Evolutionary conservation across 2,329 filamentous ascomycete species (phyloP), one percentile per base, ranked within the genome.

Genomic region (Colletotrichum sp.): DNA sequence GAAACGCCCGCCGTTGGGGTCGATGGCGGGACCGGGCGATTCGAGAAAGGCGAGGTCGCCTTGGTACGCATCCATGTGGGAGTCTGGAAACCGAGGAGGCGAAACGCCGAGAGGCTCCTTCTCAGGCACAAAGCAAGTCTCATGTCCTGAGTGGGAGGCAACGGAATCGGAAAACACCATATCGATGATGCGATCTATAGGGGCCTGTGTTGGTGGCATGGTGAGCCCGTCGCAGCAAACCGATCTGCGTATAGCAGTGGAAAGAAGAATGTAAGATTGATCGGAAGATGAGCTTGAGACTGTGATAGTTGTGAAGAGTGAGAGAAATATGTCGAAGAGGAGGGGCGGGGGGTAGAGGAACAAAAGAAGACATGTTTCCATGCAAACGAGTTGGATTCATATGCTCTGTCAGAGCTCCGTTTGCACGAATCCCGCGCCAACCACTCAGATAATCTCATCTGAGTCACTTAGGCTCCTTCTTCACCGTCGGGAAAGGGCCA

Each of bases 81-180:
- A 44, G 18, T 44, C 39, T 44, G 39, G 39, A 44, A 44, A 44
- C 6, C 12, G 32, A 34, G 32, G 30, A 32, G 30, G 10, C 12
- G 12, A 6, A 34, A 34, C 0, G 32, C 32, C 6, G 34, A 8
- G 7, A 39, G 15, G 34, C 4, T 5, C 3, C 1, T 5, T 16
- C 15, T 16, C 16, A 39, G 16, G 7, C 7, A 18, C 0, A 4
- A 39, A 39, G 16, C 39, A 44, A 44, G 39, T 44, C 39, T 44
- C 5, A 0, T 44, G 39, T 0, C 2, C 9, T n/a, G 39, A n/a
- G 9, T n/a, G 5, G 39, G 39, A 0, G 39, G 39, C 9, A 1
- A 3, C 0, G 39, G 39, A 10, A n/a, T 0, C 0, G 0, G 39
- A 44, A 44, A n/a, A 0, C 39, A 44, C 0, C 18, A 4, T 26